These are phyloP conservation scores for Udeniomyces megalosporus DNA, from an alignment of 768 basidiomycete species.

Conservation along the genomic window DNA sequence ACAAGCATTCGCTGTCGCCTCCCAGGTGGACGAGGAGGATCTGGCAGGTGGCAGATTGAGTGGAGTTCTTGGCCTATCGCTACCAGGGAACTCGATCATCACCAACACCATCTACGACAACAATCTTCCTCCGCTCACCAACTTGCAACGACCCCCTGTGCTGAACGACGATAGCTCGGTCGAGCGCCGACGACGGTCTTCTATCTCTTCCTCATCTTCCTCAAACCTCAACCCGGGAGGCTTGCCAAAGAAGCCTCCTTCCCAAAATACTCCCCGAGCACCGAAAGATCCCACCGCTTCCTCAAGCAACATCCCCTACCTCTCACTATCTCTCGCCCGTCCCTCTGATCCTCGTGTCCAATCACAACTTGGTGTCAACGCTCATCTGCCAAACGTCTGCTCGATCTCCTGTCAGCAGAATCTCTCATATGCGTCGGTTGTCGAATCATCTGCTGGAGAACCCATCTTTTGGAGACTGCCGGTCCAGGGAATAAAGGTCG, in stretches of 20 bases:
- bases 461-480: slow-evolving; percentile 9
- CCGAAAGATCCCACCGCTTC: too few species aligned
- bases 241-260: too few species aligned
- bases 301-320: slow-evolving; percentile 2
- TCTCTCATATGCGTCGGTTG: background rate
- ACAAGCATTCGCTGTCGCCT: slow-evolving; percentile 1
- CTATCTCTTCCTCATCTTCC: background rate
- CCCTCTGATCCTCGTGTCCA: slow-evolving; percentile 2
- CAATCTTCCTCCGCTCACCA: slow-evolving; percentile 8
- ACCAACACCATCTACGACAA: background rate
- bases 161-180: background rate
- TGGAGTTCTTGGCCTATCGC: slow-evolving; percentile 7
- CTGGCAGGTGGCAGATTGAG: slow-evolving; percentile 7
- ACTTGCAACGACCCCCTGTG: slow-evolving; percentile 9
- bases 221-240: too few species aligned
- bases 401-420: background rate
- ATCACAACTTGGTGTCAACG: slow-evolving; percentile 4
- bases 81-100: slow-evolving; percentile 13
- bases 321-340: slow-evolving; percentile 4
- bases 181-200: background rate
- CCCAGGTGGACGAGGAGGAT: slow-evolving; percentile 3
- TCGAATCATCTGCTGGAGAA: slow-evolving; percentile 5
- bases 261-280: too few species aligned
- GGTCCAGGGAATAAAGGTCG: background rate
- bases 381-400: slow-evolving; percentile 8